A percentile compares a stretch with the other conserved stretches of the same genome.
phyloP scores from a whole-genome alignment of 1,139 yeast genomes.

The Yamadazyma taylorii region DNA sequence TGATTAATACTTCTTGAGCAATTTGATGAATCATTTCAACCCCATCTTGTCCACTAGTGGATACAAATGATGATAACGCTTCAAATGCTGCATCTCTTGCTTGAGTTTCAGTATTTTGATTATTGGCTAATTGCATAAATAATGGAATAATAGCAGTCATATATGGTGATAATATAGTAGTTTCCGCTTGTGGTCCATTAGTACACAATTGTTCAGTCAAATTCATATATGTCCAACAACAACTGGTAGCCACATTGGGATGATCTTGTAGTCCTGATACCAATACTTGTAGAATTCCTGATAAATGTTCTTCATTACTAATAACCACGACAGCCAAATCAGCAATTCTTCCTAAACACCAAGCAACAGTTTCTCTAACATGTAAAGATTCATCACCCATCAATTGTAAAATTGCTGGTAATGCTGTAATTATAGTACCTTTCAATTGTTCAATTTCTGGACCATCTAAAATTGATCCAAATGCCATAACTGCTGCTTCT shows the following conservation, averaged over 20 bases:
- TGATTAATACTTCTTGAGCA: constrained; percentile 70
- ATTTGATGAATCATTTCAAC: constrained; percentile 67
- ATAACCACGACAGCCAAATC: constrained; percentile 82
- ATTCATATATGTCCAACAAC: constrained; percentile 96
- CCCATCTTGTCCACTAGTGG: constrained; percentile 71
- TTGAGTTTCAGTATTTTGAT: constrained; percentile 77
- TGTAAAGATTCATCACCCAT: constrained; percentile 76
- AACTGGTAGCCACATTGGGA: constrained; percentile 89
- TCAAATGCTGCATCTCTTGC: constrained; percentile 97
- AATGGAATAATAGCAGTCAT: constrained; percentile 69
- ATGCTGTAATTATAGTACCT: constrained; percentile 72
- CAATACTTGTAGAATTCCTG: constrained; percentile 70
- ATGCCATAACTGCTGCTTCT: constrained; percentile 99
- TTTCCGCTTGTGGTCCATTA: constrained; percentile 53
- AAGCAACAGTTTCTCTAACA: constrained; percentile 95
- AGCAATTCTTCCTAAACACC: constrained; percentile 97
- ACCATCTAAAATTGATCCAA: constrained; percentile 94
- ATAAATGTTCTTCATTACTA: constrained; percentile 61
- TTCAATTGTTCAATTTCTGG: constrained; percentile 77
- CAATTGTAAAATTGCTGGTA: constrained; percentile 70
- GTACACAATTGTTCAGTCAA: constrained; percentile 77
- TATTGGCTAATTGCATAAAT: constrained; percentile 65
- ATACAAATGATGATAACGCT: constrained; percentile 81
- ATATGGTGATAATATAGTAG: constrained; percentile 71
- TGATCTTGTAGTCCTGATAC: constrained; percentile 80